phyloP scores from a whole-genome alignment of 2,329 filamentous ascomycete genomes.

The Aspergillus viridinutans region DNA sequence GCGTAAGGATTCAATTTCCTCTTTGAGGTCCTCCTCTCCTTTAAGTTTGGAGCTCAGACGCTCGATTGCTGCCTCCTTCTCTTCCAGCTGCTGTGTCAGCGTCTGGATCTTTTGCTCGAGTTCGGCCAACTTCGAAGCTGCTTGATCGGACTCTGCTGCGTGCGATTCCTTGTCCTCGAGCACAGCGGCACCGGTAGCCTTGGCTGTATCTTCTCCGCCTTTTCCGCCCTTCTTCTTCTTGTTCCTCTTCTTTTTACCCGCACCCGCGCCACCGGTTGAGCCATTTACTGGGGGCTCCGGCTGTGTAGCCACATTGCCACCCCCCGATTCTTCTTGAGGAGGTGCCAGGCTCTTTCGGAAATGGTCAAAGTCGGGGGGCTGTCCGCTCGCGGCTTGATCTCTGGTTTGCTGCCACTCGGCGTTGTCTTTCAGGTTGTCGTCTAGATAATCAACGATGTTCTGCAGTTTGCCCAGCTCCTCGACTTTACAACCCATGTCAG shows the following conservation, averaged over 20 bases:
- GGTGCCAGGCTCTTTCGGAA: slow-evolving; percentile 29
- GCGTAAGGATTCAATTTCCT: slow-evolving; percentile 79
- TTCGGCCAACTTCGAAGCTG: slow-evolving; percentile 20
- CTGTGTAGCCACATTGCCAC: slow-evolving; percentile 17
- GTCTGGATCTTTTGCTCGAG: slow-evolving; percentile 35
- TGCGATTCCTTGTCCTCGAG: slow-evolving; percentile 16
- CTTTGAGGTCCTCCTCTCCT: slow-evolving; percentile 70
- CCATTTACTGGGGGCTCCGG: slow-evolving; percentile 16
- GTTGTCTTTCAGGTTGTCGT: slow-evolving; percentile 35
- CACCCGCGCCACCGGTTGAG: slow-evolving; percentile 25
- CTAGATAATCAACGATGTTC: slow-evolving; percentile 37
- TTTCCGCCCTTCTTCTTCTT: slow-evolving; percentile 79
- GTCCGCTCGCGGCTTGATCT: slow-evolving; percentile 29
- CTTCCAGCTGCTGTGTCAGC: slow-evolving; percentile 33
- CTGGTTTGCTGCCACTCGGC: slow-evolving; percentile 33
- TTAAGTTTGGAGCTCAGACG: slow-evolving; percentile 66
- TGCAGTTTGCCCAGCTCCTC: slow-evolving; percentile 30
- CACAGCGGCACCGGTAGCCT: slow-evolving; percentile 16
- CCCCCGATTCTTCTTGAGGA: slow-evolving; percentile 18
- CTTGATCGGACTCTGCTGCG: slow-evolving; percentile 31
- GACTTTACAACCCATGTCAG: slow-evolving; percentile 38
- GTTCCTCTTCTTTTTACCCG: slow-evolving; percentile 69
- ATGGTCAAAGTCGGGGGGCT: slow-evolving; percentile 32
- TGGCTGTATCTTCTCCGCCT: slow-evolving; percentile 35
- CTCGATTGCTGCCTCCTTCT: slow-evolving; percentile 70